Evolutionary conservation across 768 basidiomycete species (phyloP).

Genomic region (Grammothele lineata): DNA sequence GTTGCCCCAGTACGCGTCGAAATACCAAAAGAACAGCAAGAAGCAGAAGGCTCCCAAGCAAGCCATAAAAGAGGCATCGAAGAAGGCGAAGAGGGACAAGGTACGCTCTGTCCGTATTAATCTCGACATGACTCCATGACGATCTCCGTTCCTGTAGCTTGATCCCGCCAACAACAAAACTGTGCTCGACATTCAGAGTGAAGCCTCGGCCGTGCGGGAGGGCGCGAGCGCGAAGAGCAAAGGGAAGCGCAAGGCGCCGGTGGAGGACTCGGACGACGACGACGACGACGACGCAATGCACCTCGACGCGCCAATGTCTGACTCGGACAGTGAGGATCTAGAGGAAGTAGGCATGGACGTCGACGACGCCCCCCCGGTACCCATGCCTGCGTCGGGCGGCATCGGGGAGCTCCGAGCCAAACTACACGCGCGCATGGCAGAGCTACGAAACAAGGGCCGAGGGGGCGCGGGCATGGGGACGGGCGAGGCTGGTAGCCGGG

Average conservation of each 20-base stretch:
- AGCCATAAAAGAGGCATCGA: conserved; percentile 81
- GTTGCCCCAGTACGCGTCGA: conserved; percentile 51
- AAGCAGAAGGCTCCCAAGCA: conserved; percentile 75
- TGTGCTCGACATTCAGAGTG: conserved; percentile 68
- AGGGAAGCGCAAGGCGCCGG: conserved; percentile 46
- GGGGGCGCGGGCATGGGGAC: conserved; percentile 20
- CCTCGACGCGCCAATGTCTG: conserved; percentile 34
- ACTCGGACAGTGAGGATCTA: conserved; percentile 24
- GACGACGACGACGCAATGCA: conserved; percentile 32
- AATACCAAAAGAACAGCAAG: conserved; percentile 86
- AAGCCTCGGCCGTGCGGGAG: conserved; percentile 32
- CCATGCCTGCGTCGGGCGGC: conserved; percentile 62
- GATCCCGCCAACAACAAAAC: conserved; percentile 89
- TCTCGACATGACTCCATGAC: no score
- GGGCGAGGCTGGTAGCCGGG: conserved; percentile 57
- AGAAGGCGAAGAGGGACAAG: conserved; percentile 86
- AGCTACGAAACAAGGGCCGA: conserved; percentile 45
- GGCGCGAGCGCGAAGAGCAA: conserved; percentile 25
- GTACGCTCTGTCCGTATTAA: conserved; percentile 33
- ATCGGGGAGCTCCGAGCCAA: conserved; percentile 66
- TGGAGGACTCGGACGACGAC: conserved; percentile 20
- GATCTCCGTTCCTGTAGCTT: conserved; percentile 47
- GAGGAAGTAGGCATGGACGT: conserved; percentile 27
- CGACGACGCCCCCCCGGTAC: conserved; percentile 33
- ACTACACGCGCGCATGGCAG: conserved; percentile 68